A percentile compares a stretch with the other conserved stretches of the same genome.
Conservation (phyloP, 2,329 filamentous ascomycete species). For the Penicillium sp. region DNA sequence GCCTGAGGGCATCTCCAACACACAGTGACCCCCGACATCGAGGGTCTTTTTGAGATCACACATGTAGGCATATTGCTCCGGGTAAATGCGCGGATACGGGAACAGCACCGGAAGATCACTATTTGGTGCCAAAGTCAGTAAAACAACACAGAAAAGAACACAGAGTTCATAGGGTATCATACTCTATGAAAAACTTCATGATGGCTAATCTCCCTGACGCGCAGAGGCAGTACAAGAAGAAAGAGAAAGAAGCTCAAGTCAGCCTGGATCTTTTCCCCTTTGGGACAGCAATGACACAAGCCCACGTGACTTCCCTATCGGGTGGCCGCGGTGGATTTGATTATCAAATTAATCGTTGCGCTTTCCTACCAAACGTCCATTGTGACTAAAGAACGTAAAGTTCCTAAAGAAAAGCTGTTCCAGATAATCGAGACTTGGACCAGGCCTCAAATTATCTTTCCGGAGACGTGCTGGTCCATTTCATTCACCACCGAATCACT, state of each 20-base stretch:
- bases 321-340: slow-evolving; percentile 26
- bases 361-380: neutral
- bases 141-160: neutral
- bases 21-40: slow-evolving; percentile 91
- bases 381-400: neutral
- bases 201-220: slow-evolving; percentile 34
- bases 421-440: neutral
- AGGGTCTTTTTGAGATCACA: slow-evolving; percentile 84
- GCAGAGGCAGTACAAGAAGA: slow-evolving; percentile 9
- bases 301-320: slow-evolving; percentile 36
- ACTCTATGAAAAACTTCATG: slow-evolving; percentile 82
- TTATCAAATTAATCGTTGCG: slow-evolving; percentile 8
- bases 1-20: slow-evolving; percentile 97
- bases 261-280: slow-evolving; percentile 30
- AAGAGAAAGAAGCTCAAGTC: neutral
- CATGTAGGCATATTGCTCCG: slow-evolving; percentile 78
- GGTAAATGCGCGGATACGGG: slow-evolving; percentile 73
- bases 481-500: slow-evolving; percentile 7
- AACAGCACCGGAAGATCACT: slow-evolving; percentile 70
- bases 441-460: neutral
- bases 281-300: slow-evolving; percentile 32
- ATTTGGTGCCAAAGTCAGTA: slow-evolving; percentile 11
- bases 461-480: slow-evolving; percentile 5
- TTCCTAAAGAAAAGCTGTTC: neutral
- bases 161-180: slow-evolving; percentile 25